A percentile compares a stretch with the other conserved stretches of the same genome.
Evolutionary conservation across 2,329 filamentous ascomycete genomes (phyloP).

Genomic region (Nannizzia gypsea): DNA sequence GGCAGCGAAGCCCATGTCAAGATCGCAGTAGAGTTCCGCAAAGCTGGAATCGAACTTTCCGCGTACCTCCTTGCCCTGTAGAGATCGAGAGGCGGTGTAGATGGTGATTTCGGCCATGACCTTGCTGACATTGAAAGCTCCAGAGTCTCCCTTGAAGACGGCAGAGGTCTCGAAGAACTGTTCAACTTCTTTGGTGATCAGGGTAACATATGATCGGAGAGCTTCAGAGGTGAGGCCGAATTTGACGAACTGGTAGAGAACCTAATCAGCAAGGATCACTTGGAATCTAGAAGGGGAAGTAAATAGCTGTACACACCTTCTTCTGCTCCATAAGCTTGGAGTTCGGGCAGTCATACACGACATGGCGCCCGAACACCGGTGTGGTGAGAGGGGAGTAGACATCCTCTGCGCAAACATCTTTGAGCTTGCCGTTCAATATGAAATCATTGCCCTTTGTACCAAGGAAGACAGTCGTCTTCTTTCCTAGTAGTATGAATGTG

Average conservation of each 20-base stretch:
- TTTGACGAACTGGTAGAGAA: slow-evolving; percentile 45
- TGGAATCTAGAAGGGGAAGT: not conserved
- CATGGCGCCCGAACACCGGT: slow-evolving; percentile 66
- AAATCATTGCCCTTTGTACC: slow-evolving; percentile 79
- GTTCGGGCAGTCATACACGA: slow-evolving; percentile 85
- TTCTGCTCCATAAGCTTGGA: slow-evolving; percentile 93
- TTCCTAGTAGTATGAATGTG: slow-evolving; percentile 77
- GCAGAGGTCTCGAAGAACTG: slow-evolving; percentile 59
- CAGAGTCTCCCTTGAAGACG: slow-evolving; percentile 55
- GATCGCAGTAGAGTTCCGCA: slow-evolving; percentile 71
- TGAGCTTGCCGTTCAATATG: slow-evolving; percentile 80
- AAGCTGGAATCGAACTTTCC: slow-evolving; percentile 68
- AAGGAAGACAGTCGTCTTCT: slow-evolving; percentile 77
- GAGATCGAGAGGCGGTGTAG: slow-evolving; percentile 73
- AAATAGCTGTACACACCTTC: slow-evolving; percentile 48
- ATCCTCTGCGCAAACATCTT: slow-evolving; percentile 82
- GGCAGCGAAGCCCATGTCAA: slow-evolving; percentile 80
- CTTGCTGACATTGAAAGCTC: slow-evolving; percentile 59
- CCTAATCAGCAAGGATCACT: not conserved
- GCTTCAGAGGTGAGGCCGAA: slow-evolving; percentile 51
- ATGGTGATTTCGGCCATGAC: slow-evolving; percentile 79
- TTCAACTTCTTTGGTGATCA: slow-evolving; percentile 64
- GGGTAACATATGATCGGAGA: slow-evolving; percentile 60
- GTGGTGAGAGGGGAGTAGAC: slow-evolving; percentile 68
- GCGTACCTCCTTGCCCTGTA: slow-evolving; percentile 75